These are phyloP conservation scores for Sugiyamaella smithiae DNA, from an alignment of 805 yeast genomes.

Conservation along the genomic window DNA sequence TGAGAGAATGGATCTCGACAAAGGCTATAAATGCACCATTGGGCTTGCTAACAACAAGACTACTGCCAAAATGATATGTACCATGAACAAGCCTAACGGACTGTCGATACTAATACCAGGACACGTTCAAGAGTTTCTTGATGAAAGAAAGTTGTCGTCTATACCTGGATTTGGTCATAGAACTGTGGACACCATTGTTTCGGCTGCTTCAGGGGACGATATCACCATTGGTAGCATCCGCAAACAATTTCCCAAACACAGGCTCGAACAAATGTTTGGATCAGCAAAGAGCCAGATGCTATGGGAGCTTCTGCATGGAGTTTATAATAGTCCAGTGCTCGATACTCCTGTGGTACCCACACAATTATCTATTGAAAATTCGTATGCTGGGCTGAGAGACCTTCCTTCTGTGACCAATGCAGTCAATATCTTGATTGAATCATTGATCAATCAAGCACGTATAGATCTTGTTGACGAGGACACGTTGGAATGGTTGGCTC, in stretches of 20 bases:
- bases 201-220: background rate
- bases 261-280: slow-evolving; percentile 1
- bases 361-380: slow-evolving; percentile 33
- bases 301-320: slow-evolving; percentile 23
- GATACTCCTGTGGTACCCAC: slow-evolving; percentile 22
- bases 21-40: slow-evolving; percentile 31
- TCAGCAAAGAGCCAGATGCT: slow-evolving; percentile 7
- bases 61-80: slow-evolving; percentile 32
- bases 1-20: slow-evolving; percentile 27
- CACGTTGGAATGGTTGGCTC: slow-evolving; percentile 22
- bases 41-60: slow-evolving; percentile 31
- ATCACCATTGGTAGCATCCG: background rate
- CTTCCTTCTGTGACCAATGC: slow-evolving; percentile 11
- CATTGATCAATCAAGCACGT: slow-evolving; percentile 25
- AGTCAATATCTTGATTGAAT: slow-evolving; percentile 18
- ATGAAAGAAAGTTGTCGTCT: slow-evolving; percentile 12
- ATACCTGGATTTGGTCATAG: slow-evolving; percentile 32
- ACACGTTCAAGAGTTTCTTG: slow-evolving; percentile 24
- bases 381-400: slow-evolving; percentile 18
- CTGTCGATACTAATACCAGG: slow-evolving; percentile 29
- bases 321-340: slow-evolving; percentile 17
- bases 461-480: slow-evolving; percentile 26
- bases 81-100: slow-evolving; percentile 32
- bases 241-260: background rate
- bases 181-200: slow-evolving; percentile 5